A percentile compares a stretch with the other conserved stretches of the same genome.
Evolutionary conservation across 495 filamentous ascomycete genomes (phyloP).

Genomic region (Neurospora sp.): DNA sequence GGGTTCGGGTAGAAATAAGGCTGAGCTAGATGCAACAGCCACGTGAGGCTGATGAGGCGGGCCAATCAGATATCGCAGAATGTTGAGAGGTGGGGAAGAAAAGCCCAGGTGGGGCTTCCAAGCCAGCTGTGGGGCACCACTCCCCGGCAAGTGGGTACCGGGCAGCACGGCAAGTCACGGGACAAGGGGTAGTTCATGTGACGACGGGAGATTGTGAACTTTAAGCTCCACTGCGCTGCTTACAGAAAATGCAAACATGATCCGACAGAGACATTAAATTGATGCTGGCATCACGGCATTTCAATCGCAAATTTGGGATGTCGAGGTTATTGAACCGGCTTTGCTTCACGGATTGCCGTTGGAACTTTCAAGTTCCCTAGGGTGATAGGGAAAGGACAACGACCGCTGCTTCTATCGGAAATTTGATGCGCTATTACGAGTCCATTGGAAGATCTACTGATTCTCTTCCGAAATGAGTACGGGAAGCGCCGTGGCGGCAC

Average conservation of each 20-base stretch:
- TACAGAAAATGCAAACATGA: background rate
- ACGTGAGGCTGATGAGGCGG: background rate
- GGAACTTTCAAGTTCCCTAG: too few relatives aligned
- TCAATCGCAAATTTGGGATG: background rate
- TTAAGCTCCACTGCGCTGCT: background rate
- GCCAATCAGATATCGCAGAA: background rate
- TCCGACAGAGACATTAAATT: background rate
- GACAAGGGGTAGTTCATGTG: background rate
- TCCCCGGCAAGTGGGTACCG: background rate
- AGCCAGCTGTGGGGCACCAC: background rate
- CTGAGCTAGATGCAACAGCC: background rate
- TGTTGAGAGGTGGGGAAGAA: too few relatives aligned
- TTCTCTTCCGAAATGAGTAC: background rate
- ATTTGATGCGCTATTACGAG: background rate
- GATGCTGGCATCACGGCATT: background rate
- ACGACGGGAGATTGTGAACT: background rate
- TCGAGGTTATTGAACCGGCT: background rate
- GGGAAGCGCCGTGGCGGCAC: background rate
- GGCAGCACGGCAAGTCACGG: background rate
- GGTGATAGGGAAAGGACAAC: too few relatives aligned
- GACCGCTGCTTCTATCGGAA: background rate
- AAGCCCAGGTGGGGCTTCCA: background rate
- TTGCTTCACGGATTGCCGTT: too few relatives aligned
- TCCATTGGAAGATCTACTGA: background rate
- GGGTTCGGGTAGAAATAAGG: background rate